Conservation (phyloP, 208 protist species). For the Wallacemonas rigidus region DNA sequence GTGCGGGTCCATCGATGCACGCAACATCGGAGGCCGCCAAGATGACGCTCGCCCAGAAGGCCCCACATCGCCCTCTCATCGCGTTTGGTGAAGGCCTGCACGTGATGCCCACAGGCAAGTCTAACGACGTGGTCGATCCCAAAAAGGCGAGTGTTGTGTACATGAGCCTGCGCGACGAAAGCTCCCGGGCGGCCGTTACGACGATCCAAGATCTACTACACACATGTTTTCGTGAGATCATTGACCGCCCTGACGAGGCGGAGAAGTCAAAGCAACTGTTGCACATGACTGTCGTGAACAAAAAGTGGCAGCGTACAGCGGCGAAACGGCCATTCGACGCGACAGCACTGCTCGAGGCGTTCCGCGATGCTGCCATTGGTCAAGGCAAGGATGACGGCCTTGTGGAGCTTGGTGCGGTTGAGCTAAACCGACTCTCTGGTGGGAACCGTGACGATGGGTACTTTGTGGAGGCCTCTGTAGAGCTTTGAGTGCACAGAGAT, state of each 20-base stretch:
- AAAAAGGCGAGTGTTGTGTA: slow-evolving; percentile 72
- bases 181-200: slow-evolving; percentile 27
- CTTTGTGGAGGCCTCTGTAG: slow-evolving; percentile 33
- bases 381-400: background rate
- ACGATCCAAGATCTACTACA: slow-evolving; percentile 52
- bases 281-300: slow-evolving; percentile 85
- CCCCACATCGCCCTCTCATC: slow-evolving; percentile 26
- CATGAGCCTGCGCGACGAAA: slow-evolving; percentile 59
- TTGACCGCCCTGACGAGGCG: slow-evolving; percentile 36
- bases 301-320: slow-evolving; percentile 57
- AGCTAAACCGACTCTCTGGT: slow-evolving; percentile 30
- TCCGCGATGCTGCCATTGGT: slow-evolving; percentile 15
- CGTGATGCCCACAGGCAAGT: slow-evolving; percentile 39
- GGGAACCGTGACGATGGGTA: slow-evolving; percentile 27
- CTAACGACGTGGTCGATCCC: slow-evolving; percentile 25
- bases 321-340: slow-evolving; percentile 47
- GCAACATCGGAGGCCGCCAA: slow-evolving; percentile 5
- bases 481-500: slow-evolving; percentile 11
- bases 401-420: slow-evolving; percentile 24
- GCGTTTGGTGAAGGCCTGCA: slow-evolving; percentile 48
- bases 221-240: slow-evolving; percentile 58
- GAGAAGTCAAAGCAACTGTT: slow-evolving; percentile 42
- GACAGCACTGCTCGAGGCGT: slow-evolving; percentile 32
- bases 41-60: background rate
- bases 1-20: background rate